phyloP scores from a whole-genome alignment of 2,329 filamentous ascomycete genomes.

The Rachicladosporium sp. region DNA sequence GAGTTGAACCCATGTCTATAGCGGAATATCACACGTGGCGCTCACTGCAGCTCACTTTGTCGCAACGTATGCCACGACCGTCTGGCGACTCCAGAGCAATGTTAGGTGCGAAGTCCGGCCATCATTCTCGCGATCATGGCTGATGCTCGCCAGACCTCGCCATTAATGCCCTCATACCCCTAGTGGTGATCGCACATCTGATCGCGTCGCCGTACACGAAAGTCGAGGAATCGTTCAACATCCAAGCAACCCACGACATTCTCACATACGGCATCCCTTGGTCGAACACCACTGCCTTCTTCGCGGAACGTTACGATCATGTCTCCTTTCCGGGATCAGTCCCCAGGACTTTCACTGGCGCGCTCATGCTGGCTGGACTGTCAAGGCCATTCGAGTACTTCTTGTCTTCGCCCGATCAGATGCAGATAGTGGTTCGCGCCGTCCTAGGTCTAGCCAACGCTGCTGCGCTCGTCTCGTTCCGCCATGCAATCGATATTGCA shows the following conservation, averaged over 20 bases:
- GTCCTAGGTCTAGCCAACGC: slow-evolving; percentile 69
- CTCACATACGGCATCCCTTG: slow-evolving; percentile 63
- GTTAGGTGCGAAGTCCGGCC: too few species aligned
- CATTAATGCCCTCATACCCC: slow-evolving; percentile 47
- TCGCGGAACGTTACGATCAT: slow-evolving; percentile 65
- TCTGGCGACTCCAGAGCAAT: too few species aligned
- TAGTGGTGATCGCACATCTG: slow-evolving; percentile 25
- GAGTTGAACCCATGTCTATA: slow-evolving; percentile 5
- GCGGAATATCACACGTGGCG: slow-evolving; percentile 7
- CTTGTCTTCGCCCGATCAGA: slow-evolving; percentile 43
- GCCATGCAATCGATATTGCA: slow-evolving; percentile 47
- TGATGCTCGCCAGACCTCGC: slow-evolving; percentile 30
- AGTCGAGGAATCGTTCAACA: slow-evolving; percentile 96
- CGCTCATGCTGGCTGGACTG: slow-evolving; percentile 62
- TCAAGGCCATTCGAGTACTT: slow-evolving; percentile 53
- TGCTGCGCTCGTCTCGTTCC: slow-evolving; percentile 53
- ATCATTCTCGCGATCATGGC: too few species aligned
- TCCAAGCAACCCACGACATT: slow-evolving; percentile 88
- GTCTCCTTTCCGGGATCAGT: slow-evolving; percentile 82
- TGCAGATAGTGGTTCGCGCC: slow-evolving; percentile 54
- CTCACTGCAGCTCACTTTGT: slow-evolving; percentile 4
- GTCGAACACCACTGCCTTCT: slow-evolving; percentile 14
- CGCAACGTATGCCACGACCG: not conserved
- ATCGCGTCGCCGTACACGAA: slow-evolving; percentile 75
- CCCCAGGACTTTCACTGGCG: slow-evolving; percentile 78